A percentile compares a stretch with the other conserved stretches of the same genome.
Conservation (phyloP, 75 land plant genomes). For the Cupressus sempervirens region DNA sequence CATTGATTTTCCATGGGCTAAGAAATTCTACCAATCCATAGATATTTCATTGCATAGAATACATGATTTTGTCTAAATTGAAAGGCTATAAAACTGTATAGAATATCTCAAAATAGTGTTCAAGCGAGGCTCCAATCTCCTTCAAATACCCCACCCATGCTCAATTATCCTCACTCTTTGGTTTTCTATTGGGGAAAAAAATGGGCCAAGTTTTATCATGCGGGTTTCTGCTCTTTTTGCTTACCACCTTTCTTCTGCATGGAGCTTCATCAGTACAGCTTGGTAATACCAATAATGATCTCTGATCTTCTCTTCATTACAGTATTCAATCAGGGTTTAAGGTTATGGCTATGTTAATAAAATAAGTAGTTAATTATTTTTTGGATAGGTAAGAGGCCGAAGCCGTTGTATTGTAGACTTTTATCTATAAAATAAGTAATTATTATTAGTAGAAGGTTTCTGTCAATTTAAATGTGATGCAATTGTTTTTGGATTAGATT, state of each 20-base stretch:
- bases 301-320: not conserved
- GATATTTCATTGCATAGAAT: not conserved
- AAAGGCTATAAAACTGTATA: not conserved
- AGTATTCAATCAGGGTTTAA: too few species aligned
- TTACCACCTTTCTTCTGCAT: not conserved
- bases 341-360: not conserved
- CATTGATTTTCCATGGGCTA: not conserved
- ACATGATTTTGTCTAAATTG: not conserved
- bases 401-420: too few species aligned
- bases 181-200: not conserved
- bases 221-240: not conserved
- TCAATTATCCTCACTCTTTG: not conserved
- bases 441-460: not conserved
- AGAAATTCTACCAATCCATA: not conserved
- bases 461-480: too few species aligned
- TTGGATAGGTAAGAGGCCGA: too few species aligned
- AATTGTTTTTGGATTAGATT: too few species aligned
- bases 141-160: not conserved
- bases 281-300: not conserved
- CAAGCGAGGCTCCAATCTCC: not conserved
- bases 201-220: not conserved
- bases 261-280: not conserved
- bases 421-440: too few species aligned
- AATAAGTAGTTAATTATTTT: too few species aligned
- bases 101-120: not conserved